phyloP scores from a whole-genome alignment of 805 yeast genomes.

The Lipomyces kockii region DNA sequence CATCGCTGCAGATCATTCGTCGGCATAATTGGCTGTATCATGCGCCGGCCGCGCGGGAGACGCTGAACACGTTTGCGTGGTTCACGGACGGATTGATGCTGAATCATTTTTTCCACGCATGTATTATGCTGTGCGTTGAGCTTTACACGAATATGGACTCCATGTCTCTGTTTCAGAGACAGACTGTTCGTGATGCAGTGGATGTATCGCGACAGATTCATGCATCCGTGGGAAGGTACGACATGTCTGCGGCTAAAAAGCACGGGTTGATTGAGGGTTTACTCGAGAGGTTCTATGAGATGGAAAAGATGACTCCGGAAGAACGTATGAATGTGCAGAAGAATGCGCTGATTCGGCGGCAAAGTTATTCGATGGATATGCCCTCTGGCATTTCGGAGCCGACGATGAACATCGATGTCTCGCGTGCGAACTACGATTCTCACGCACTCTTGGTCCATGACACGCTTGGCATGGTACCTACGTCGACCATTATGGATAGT shows the following conservation, averaged over 20 bases:
- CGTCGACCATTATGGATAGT: not conserved
- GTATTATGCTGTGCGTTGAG: slow-evolving; percentile 34
- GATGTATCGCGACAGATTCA: slow-evolving; percentile 25
- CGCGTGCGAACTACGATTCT: slow-evolving; percentile 15
- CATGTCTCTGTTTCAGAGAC: slow-evolving; percentile 28
- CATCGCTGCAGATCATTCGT: slow-evolving; percentile 33
- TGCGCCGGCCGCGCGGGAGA: slow-evolving; percentile 28
- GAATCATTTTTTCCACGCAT: slow-evolving; percentile 35
- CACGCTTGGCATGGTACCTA: not conserved
- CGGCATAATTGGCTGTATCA: slow-evolving; percentile 33
- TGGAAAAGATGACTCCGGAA: slow-evolving; percentile 31
- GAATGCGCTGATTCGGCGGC: slow-evolving; percentile 12
- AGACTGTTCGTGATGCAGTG: slow-evolving; percentile 28
- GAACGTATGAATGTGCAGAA: slow-evolving; percentile 21
- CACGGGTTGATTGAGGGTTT: slow-evolving; percentile 27
- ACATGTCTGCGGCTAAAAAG: slow-evolving; percentile 24
- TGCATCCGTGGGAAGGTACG: slow-evolving; percentile 21
- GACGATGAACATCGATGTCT: slow-evolving; percentile 13
- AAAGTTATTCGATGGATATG: slow-evolving; percentile 12
- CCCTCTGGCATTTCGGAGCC: slow-evolving; percentile 14
- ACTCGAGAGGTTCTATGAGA: slow-evolving; percentile 23
- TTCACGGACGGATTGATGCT: slow-evolving; percentile 32
- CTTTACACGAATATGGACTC: slow-evolving; percentile 26
- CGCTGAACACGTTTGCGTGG: slow-evolving; percentile 26
- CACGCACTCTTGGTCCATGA: slow-evolving; percentile 16